A percentile compares a stretch with the other conserved stretches of the same genome.
phyloP scores from a whole-genome alignment of 2,329 filamentous ascomycete genomes.

The Penicillium hesseltinei region DNA sequence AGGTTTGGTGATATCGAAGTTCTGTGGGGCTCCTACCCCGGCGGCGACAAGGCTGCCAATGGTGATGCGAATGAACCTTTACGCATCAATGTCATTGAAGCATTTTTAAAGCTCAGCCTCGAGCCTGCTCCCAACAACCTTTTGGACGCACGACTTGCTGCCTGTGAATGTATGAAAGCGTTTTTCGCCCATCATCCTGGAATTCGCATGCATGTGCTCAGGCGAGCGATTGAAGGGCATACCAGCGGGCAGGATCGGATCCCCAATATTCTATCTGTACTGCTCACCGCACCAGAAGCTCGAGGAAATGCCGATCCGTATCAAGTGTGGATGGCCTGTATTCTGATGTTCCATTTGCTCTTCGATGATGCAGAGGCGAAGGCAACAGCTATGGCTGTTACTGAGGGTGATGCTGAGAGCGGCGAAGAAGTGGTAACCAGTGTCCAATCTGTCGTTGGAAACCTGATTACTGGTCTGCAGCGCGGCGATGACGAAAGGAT shows the following conservation, averaged over 20 bases:
- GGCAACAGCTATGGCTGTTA: slow-evolving; percentile 72
- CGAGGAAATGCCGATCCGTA: slow-evolving; percentile 74
- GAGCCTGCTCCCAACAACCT: slow-evolving; percentile 64
- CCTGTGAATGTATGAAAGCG: slow-evolving; percentile 86
- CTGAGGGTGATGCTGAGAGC: slow-evolving; percentile 81
- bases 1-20: slow-evolving; percentile 85
- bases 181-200: slow-evolving; percentile 82
- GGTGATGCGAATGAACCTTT: slow-evolving; percentile 51
- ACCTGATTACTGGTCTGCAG: slow-evolving; percentile 77
- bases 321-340: slow-evolving; percentile 82
- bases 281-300: slow-evolving; percentile 66
- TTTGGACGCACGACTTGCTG: slow-evolving; percentile 79
- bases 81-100: slow-evolving; percentile 88
- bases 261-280: slow-evolving; percentile 81
- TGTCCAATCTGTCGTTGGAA: slow-evolving; percentile 82
- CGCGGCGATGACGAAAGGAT: slow-evolving; percentile 75
- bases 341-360: slow-evolving; percentile 81
- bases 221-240: slow-evolving; percentile 85
- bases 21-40: slow-evolving; percentile 35
- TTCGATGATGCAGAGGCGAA: slow-evolving; percentile 80
- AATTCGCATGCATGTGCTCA: slow-evolving; percentile 81
- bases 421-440: slow-evolving; percentile 95
- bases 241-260: slow-evolving; percentile 73
- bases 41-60: slow-evolving; percentile 30
- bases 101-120: slow-evolving; percentile 77